Percentiles rank a stretch among this genome's conserved stretches.
Evolutionary conservation across 805 yeast species (phyloP).

Genomic region (Wickerhamomyces mucosus): DNA sequence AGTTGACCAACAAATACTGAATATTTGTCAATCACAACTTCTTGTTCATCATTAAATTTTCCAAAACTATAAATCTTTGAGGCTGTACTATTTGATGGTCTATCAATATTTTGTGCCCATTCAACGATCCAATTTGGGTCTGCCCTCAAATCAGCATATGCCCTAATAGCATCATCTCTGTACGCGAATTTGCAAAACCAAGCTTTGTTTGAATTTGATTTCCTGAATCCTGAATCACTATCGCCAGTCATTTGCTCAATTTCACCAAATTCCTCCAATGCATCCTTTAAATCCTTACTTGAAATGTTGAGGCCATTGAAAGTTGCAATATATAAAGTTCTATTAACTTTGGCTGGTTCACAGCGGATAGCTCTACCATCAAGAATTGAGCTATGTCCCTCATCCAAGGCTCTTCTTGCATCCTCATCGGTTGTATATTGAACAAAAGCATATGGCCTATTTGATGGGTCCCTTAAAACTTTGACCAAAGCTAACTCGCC

Average conservation of each 20-base stretch:
- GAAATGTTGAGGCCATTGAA: conserved; percentile 21
- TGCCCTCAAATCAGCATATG: conserved; percentile 60
- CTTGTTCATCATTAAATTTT: conserved; percentile 15
- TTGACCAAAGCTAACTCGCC: conserved; percentile 68
- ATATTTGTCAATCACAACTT: conserved; percentile 49
- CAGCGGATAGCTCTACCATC: conserved; percentile 76
- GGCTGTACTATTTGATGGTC: conserved; percentile 23
- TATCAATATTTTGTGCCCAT: conserved; percentile 82
- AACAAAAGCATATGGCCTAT: conserved; percentile 89
- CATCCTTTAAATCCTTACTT: conserved; percentile 25
- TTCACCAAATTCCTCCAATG: conserved; percentile 56
- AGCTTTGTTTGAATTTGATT: conserved; percentile 24
- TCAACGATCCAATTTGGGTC: conserved; percentile 51
- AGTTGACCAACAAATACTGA: conserved; percentile 79
- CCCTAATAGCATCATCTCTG: conserved; percentile 82
- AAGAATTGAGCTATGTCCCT: conserved; percentile 59
- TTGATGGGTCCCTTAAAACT: conserved; percentile 71
- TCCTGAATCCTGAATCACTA: conserved; percentile 23
- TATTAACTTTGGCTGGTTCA: conserved; percentile 85
- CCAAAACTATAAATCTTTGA: too few species aligned
- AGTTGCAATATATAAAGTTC: conserved; percentile 61
- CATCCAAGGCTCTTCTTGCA: conserved; percentile 54
- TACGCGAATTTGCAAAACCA: conserved; percentile 78
- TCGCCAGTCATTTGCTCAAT: conserved; percentile 53
- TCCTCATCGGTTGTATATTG: conserved; percentile 68